These are phyloP conservation scores for Lodderomyces jiufengensis DNA, from an alignment of 1,139 yeast species.

Conservation along the genomic window DNA sequence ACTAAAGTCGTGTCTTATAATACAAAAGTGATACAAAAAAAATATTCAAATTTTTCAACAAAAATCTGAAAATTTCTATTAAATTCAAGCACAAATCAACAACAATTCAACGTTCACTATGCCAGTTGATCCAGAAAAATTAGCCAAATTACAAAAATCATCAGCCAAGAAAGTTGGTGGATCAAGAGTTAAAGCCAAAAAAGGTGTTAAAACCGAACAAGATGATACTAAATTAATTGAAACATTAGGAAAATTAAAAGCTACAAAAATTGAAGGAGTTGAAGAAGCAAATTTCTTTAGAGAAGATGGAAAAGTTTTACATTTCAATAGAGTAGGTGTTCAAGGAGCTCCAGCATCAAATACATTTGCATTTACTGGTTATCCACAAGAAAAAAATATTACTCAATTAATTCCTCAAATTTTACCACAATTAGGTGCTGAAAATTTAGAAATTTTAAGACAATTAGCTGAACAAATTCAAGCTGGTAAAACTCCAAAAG, in stretches of 20 bases:
- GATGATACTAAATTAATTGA: slow-evolving; percentile 91
- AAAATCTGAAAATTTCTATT: not conserved
- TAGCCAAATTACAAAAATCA: slow-evolving; percentile 78
- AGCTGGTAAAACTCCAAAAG: slow-evolving; percentile 51
- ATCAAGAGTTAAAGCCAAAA: slow-evolving; percentile 80
- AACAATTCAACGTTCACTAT: slow-evolving; percentile 23
- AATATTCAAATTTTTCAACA: slow-evolving; percentile 8
- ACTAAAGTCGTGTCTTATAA: slow-evolving; percentile 2
- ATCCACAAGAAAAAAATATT: slow-evolving; percentile 89
- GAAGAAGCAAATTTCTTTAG: slow-evolving; percentile 98
- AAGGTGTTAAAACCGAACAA: slow-evolving; percentile 61
- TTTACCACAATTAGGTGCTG: slow-evolving; percentile 95
- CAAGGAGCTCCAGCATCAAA: slow-evolving; percentile 90
- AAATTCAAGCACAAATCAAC: not conserved
- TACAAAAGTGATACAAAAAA: not conserved
- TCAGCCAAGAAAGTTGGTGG: slow-evolving; percentile 80
- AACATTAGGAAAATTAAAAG: slow-evolving; percentile 84
- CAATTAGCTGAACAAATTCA: slow-evolving; percentile 89
- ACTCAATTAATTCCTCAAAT: slow-evolving; percentile 93
- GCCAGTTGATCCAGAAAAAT: slow-evolving; percentile 87
- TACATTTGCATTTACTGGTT: slow-evolving; percentile 94
- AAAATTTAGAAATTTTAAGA: slow-evolving; percentile 85
- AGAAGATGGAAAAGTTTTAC: slow-evolving; percentile 94
- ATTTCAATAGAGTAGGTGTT: slow-evolving; percentile 92
- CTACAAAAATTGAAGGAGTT: slow-evolving; percentile 82